phyloP scores from a whole-genome alignment of 164 flowering plant species.

The Macadamia tetraphylla region DNA sequence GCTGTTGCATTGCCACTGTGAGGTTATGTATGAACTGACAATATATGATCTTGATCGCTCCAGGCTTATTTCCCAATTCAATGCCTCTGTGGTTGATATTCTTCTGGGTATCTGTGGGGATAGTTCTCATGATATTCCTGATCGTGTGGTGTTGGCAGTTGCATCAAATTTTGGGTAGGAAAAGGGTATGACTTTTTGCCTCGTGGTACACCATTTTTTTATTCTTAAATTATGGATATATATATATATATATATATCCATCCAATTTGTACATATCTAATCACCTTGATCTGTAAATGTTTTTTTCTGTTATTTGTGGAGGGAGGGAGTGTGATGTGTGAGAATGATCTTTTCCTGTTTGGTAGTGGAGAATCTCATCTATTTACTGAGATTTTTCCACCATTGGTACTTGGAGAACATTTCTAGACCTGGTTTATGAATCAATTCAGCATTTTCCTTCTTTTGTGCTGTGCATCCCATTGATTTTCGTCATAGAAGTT shows the following conservation, averaged over 20 bases:
- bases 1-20: not conserved
- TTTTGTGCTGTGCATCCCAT: not conserved
- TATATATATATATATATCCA: not conserved
- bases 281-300: slow-evolving; percentile 48
- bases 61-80: slow-evolving; percentile 80
- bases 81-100: slow-evolving; percentile 80
- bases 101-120: slow-evolving; percentile 61
- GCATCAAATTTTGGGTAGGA: slow-evolving; percentile 45
- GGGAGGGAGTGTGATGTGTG: slow-evolving; percentile 8
- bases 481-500: not conserved
- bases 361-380: not conserved
- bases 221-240: slow-evolving; percentile 9
- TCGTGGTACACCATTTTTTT: slow-evolving; percentile 27
- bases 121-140: slow-evolving; percentile 44
- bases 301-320: slow-evolving; percentile 20
- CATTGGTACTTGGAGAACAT: not conserved
- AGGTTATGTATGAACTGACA: too few relatives aligned
- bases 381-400: too few relatives aligned
- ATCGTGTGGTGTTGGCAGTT: slow-evolving; percentile 76
- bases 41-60: not conserved
- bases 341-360: not conserved
- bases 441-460: too few relatives aligned
- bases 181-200: slow-evolving; percentile 37
- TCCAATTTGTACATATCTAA: slow-evolving; percentile 44
- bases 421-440: not conserved